Percentiles rank a stretch among this genome's conserved stretches.
These are phyloP conservation scores for Pseudofabraea citricarpa DNA, from an alignment of 2,329 filamentous ascomycete species.

Conservation along the genomic window DNA sequence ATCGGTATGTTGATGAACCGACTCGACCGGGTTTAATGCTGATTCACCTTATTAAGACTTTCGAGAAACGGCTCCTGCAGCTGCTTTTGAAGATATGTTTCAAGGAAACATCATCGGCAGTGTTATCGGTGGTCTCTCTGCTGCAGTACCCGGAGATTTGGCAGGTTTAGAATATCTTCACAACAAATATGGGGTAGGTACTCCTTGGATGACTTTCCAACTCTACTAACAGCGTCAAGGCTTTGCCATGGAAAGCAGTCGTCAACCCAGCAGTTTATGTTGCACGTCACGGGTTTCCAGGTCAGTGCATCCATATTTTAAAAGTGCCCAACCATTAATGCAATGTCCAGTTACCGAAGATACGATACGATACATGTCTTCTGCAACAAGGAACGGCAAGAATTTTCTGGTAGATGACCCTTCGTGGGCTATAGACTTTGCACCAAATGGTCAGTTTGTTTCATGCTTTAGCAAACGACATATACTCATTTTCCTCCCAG, in stretches of 20 bases:
- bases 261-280: slow-evolving; percentile 69
- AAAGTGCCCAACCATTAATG: slow-evolving; percentile 10
- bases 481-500: slow-evolving; percentile 8
- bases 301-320: slow-evolving; percentile 10
- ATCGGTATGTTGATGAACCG: slow-evolving; percentile 49
- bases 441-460: slow-evolving; percentile 48
- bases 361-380: slow-evolving; percentile 66
- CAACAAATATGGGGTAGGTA: slow-evolving; percentile 56
- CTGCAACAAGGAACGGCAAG: slow-evolving; percentile 35
- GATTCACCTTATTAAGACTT: slow-evolving; percentile 67
- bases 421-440: slow-evolving; percentile 65
- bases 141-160: slow-evolving; percentile 69
- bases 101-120: slow-evolving; percentile 62
- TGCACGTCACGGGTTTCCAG: slow-evolving; percentile 66
- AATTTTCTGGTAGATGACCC: slow-evolving; percentile 59
- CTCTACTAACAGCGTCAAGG: slow-evolving; percentile 27
- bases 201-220: background rate
- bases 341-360: slow-evolving; percentile 57
- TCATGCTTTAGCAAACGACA: background rate
- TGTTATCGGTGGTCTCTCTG: slow-evolving; percentile 67
- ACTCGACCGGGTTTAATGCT: no score
- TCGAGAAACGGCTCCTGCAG: slow-evolving; percentile 78
- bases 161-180: slow-evolving; percentile 78
- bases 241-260: slow-evolving; percentile 64
- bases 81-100: slow-evolving; percentile 83